phyloP scores from a whole-genome alignment of 805 yeast species.

The Kodamaea neixiangensis region DNA sequence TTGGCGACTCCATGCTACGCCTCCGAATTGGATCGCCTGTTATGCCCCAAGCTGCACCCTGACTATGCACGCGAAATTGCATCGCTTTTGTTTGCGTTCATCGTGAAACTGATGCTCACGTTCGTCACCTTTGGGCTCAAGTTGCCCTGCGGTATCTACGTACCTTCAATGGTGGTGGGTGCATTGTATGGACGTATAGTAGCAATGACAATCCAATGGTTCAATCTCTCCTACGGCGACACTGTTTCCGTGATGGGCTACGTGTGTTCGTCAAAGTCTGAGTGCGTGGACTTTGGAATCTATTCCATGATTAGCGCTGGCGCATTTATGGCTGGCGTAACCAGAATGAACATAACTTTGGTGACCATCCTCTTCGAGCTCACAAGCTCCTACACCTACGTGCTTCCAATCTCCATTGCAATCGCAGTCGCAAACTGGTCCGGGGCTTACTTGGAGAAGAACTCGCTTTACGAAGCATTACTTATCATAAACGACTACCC shows the following conservation, averaged over 20 bases:
- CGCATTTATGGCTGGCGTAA: conserved; percentile 58
- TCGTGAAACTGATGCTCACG: conserved; percentile 48
- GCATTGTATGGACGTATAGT: conserved; percentile 58
- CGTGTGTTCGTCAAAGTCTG: conserved; percentile 17
- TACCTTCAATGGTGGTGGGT: conserved; percentile 65
- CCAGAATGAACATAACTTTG: conserved; percentile 55
- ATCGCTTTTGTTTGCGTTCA: conserved; percentile 41
- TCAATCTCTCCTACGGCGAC: conserved; percentile 21
- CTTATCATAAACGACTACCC: conserved; percentile 53
- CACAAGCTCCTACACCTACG: conserved; percentile 58
- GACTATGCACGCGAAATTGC: conserved; percentile 33
- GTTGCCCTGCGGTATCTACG: conserved; percentile 61
- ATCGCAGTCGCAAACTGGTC: conserved; percentile 61
- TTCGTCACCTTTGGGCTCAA: conserved; percentile 58
- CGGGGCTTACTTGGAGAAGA: conserved; percentile 52
- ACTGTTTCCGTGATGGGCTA: conserved; percentile 9
- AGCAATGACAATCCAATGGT: conserved; percentile 45
- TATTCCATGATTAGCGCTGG: conserved; percentile 59
- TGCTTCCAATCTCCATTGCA: conserved; percentile 55
- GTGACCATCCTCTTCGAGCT: conserved; percentile 55
- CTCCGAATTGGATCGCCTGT: conserved; percentile 23
- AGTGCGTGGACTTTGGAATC: conserved; percentile 49
- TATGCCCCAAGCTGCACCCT: conserved; percentile 29
- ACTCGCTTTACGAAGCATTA: conserved; percentile 51
- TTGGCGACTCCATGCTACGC: conserved; percentile 51